Evolutionary conservation across 495 filamentous ascomycete species (phyloP).

Genomic region (Penicillium ochrochloron): DNA sequence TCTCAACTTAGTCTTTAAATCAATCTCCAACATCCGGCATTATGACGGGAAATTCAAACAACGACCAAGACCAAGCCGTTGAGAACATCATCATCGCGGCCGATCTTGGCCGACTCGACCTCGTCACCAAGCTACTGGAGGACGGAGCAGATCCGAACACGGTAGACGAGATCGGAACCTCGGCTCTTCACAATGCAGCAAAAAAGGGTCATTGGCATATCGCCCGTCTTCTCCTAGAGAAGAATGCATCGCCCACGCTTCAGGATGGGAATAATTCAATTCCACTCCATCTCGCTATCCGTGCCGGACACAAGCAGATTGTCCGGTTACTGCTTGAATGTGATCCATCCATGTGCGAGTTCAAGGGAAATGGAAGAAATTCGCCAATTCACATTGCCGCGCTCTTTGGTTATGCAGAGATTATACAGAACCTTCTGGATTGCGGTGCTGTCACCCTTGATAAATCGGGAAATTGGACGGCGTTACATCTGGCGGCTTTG

Average conservation of each 20-base stretch:
- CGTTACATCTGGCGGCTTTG: slow-evolving; percentile 13
- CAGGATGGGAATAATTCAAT: slow-evolving; percentile 4
- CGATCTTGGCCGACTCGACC: slow-evolving; percentile 15
- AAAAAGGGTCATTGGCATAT: slow-evolving; percentile 17
- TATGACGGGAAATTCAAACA: neutral
- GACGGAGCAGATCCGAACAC: slow-evolving; percentile 19
- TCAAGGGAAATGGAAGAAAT: neutral
- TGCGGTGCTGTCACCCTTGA: neutral
- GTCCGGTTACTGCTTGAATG: slow-evolving; percentile 10
- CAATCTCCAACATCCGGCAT: neutral
- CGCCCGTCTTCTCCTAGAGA: slow-evolving; percentile 14
- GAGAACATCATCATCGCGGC: slow-evolving; percentile 13
- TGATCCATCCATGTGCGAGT: slow-evolving; percentile 5
- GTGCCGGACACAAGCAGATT: slow-evolving; percentile 8
- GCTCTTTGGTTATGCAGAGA: neutral
- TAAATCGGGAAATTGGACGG: neutral
- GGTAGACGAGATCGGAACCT: slow-evolving; percentile 11
- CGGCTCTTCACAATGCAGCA: slow-evolving; percentile 21
- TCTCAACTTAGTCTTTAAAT: neutral
- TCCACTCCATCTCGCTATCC: slow-evolving; percentile 10
- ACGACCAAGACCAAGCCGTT: slow-evolving; percentile 27
- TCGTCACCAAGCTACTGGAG: slow-evolving; percentile 13
- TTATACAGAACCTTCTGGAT: slow-evolving; percentile 12
- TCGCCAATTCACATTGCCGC: slow-evolving; percentile 2
- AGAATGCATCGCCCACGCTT: slow-evolving; percentile 6